These are phyloP conservation scores for Corymbia citriodora DNA, from an alignment of 441 rosid genomes.

Conservation along the genomic window DNA sequence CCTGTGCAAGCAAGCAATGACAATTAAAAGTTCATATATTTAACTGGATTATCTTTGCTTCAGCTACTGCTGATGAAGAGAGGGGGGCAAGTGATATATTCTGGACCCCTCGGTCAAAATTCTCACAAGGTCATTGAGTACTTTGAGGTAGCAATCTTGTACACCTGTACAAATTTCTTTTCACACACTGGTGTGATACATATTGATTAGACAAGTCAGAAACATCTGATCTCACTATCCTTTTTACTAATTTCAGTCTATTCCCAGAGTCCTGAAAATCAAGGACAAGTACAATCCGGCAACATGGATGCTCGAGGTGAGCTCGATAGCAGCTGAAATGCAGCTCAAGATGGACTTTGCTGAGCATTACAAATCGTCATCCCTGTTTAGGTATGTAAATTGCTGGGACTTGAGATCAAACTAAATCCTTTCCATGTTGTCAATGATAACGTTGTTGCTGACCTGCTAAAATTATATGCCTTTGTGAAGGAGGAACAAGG, in stretches of 20 bases:
- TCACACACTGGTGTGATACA: background rate
- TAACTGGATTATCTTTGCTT: background rate
- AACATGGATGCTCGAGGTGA: background rate
- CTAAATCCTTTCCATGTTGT: background rate
- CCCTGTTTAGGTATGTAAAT: background rate
- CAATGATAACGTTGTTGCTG: background rate
- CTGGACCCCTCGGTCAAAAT: conserved; percentile 57
- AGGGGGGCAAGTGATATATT: conserved; percentile 69
- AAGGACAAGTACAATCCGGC: background rate
- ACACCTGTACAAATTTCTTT: background rate
- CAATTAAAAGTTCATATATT: background rate
- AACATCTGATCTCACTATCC: background rate
- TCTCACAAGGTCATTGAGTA: conserved; percentile 62
- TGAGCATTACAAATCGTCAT: background rate
- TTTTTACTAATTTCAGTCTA: conserved; percentile 26
- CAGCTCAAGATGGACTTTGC: background rate
- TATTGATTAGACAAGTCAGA: background rate
- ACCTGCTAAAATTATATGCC: background rate
- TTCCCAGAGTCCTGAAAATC: conserved; percentile 33
- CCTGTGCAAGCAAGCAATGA: background rate
- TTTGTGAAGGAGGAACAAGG: conserved; percentile 60
- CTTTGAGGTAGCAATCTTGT: conserved; percentile 38
- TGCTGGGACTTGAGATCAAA: background rate
- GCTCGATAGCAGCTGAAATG: background rate
- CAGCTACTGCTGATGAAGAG: conserved; percentile 54